Conservation (phyloP, 306 rosid species). For the Castanopsis chinensis region DNA sequence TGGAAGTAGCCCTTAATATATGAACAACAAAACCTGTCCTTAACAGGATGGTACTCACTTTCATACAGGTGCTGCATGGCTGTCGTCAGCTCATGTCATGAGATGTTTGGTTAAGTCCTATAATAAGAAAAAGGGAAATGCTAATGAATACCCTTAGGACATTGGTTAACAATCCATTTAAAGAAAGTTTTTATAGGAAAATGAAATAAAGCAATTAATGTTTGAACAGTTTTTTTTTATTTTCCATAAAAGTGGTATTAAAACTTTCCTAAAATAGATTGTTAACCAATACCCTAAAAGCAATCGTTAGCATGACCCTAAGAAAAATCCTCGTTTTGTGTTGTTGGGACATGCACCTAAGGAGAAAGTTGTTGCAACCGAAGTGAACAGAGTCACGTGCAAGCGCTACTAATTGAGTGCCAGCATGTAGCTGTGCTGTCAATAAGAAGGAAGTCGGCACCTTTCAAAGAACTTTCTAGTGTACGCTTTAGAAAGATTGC, state of each 20-base stretch:
- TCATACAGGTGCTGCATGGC: conserved; percentile 1
- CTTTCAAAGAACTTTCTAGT: not conserved
- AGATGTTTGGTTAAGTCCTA: not conserved
- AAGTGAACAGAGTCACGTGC: not conserved
- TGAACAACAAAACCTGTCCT: not conserved
- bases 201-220: too few relatives aligned
- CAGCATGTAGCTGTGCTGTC: not conserved
- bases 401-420: not conserved
- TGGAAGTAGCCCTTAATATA: too few relatives aligned
- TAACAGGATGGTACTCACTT: not conserved
- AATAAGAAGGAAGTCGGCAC: not conserved
- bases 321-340: conserved; percentile 10
- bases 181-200: too few relatives aligned
- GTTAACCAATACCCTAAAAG: too few relatives aligned
- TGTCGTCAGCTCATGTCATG: not conserved
- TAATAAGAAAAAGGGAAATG: too few relatives aligned
- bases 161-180: too few relatives aligned
- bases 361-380: not conserved
- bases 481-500: too few relatives aligned
- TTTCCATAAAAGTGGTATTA: too few relatives aligned
- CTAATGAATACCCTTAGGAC: too few relatives aligned
- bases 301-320: too few relatives aligned
- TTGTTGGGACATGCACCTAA: conserved; percentile 11
- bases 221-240: too few relatives aligned
- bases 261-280: too few relatives aligned